phyloP scores from a whole-genome alignment of 73 alveolate species.

The Paraurostyla sp. region DNA sequence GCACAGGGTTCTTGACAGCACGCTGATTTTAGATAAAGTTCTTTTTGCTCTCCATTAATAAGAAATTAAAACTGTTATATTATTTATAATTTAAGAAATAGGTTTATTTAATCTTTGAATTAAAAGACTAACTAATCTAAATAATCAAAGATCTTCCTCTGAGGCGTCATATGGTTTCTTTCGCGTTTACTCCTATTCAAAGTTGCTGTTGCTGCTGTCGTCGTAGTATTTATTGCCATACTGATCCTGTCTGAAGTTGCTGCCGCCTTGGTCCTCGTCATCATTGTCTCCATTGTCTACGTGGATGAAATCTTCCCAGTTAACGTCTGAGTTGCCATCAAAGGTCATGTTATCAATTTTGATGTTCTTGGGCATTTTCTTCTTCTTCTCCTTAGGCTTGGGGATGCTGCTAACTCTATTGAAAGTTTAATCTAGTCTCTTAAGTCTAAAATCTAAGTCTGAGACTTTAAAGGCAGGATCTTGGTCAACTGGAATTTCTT shows the following conservation, averaged over 20 bases:
- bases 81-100: no score
- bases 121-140: background rate
- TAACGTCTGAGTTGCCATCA: slow-evolving; percentile 26
- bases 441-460: background rate
- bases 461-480: slow-evolving; percentile 23
- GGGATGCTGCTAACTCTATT: background rate
- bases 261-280: slow-evolving; percentile 18
- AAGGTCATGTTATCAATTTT: slow-evolving; percentile 51
- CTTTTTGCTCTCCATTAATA: background rate
- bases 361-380: slow-evolving; percentile 23
- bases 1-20: slow-evolving; percentile 4
- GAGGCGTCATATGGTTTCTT: slow-evolving; percentile 42
- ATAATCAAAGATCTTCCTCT: slow-evolving; percentile 44
- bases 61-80: no score
- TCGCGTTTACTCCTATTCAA: background rate
- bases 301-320: slow-evolving; percentile 30
- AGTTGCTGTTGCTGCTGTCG: background rate
- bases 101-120: background rate
- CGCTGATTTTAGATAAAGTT: background rate
- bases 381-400: slow-evolving; percentile 59
- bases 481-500: background rate
- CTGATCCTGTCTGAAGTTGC: background rate
- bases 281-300: slow-evolving; percentile 12
- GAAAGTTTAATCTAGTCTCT: background rate
- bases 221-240: background rate